phyloP scores from a whole-genome alignment of 2,329 filamentous ascomycete genomes.

The Ceratocystis alfenasii region DNA sequence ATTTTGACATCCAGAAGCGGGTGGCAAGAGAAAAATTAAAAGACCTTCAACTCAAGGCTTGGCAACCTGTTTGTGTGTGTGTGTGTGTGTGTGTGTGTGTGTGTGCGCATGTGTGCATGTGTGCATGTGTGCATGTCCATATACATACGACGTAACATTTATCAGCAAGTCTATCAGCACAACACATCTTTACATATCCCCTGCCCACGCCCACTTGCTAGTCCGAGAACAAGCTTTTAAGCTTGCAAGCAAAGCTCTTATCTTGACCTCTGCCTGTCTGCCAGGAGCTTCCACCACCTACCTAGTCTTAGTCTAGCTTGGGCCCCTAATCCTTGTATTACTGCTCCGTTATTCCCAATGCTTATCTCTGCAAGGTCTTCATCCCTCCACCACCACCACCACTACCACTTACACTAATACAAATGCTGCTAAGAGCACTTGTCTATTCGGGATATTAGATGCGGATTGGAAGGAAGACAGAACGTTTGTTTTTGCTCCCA shows the following conservation, averaged over 20 bases:
- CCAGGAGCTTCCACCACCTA: not conserved
- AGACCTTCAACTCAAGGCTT: no score
- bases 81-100: no score
- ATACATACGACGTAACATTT: no score
- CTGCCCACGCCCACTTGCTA: not conserved
- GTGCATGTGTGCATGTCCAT: no score
- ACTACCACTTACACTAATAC: not conserved
- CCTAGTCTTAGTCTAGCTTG: not conserved
- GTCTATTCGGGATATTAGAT: not conserved
- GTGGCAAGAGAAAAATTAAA: no score
- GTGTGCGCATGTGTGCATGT: no score
- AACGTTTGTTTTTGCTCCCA: not conserved
- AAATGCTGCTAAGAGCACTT: not conserved
- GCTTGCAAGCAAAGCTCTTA: slow-evolving; percentile 5
- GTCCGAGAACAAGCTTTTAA: not conserved
- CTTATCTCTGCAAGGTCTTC: not conserved
- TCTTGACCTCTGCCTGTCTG: not conserved
- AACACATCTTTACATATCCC: not conserved
- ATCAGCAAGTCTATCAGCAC: no score
- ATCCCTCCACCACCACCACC: not conserved
- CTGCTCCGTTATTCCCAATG: not conserved
- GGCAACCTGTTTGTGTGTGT: no score
- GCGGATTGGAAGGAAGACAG: not conserved
- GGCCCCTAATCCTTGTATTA: not conserved
- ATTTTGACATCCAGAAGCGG: no score